Evolutionary conservation across 306 rosid species (phyloP), one percentile per base, ranked within the genome.

Genomic region (Vicia villosa): DNA sequence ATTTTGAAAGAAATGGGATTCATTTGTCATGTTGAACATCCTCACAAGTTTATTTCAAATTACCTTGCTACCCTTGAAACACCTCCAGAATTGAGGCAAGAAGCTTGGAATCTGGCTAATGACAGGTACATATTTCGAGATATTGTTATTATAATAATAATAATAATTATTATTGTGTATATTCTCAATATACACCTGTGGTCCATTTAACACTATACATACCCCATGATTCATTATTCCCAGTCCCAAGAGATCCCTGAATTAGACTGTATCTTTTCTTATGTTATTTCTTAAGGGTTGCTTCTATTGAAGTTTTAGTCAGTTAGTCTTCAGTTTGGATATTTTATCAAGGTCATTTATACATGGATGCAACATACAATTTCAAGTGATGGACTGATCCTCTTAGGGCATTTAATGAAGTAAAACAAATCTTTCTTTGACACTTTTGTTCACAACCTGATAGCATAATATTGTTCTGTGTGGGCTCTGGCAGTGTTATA

Each of bases 1-100:
- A 91, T 91, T 78, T 76, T 95, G 92, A 95, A 95, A 82, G 97
- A 95, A 84, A 95, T 95, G 99, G 99, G 92, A 66, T 95, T 95
- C 71, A 91, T 95, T 76, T 95, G 96, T 76, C 99, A 95, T 75
- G 99, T 95, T 73, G 97, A 95, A 63, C 97, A 91, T 86, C 99
- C 97, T 60, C 99, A 95, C 76, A 95, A 95, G 69, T 95, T 95
- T 62, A 95, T 91, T 78, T 95, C 97, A 17, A 95, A 89, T 75
- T 95, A 95, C 84, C 96, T 95, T 16, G 96, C 91, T 36, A 95
- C 97, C 47, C 91, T 91, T 46, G 95, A 79, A 69, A 81, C 95
- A 54, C 92, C 96, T 57, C 87, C 81, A 32, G 97, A 95, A 61
- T 74, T 95, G 79, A 87, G 87, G 72, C 99, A 91, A 75, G 99